phyloP scores from a whole-genome alignment of 225 moss, liverwort and hornwort species.

The Lunularia cruciata region DNA sequence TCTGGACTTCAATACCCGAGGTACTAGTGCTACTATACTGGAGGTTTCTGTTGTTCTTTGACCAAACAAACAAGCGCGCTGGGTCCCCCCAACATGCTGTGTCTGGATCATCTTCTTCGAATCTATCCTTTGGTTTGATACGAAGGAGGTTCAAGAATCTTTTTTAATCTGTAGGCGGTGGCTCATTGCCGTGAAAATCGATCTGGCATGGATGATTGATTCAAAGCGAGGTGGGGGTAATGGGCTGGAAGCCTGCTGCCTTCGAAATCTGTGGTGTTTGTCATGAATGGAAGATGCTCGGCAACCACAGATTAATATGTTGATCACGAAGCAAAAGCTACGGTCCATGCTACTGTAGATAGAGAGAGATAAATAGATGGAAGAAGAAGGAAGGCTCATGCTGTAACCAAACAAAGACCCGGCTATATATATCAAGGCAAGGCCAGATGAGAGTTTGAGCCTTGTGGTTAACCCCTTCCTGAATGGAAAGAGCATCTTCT shows the following conservation, averaged over 20 bases:
- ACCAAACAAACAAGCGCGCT: background rate
- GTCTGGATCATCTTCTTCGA: slow-evolving; percentile 11
- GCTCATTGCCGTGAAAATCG: background rate
- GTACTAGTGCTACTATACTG: background rate
- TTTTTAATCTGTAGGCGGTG: background rate
- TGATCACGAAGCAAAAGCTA: slow-evolving; percentile 1
- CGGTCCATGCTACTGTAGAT: background rate
- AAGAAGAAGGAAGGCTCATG: too few relatives aligned
- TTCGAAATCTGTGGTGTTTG: background rate
- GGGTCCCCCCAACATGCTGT: slow-evolving; percentile 7
- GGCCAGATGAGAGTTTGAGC: background rate
- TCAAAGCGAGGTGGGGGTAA: background rate
- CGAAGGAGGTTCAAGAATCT: slow-evolving; percentile 2
- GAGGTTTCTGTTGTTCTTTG: background rate
- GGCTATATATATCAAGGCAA: background rate
- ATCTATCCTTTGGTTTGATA: slow-evolving; percentile 9
- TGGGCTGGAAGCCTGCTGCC: background rate
- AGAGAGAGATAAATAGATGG: background rate
- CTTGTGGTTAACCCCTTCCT: background rate
- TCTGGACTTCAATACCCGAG: background rate
- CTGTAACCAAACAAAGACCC: background rate
- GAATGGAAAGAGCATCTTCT: slow-evolving; percentile 1
- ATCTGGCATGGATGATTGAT: background rate
- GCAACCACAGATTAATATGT: background rate
- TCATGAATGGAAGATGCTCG: background rate